phyloP scores from a whole-genome alignment of 139 green algal species.

The Pseudopediastrum boryanum region DNA sequence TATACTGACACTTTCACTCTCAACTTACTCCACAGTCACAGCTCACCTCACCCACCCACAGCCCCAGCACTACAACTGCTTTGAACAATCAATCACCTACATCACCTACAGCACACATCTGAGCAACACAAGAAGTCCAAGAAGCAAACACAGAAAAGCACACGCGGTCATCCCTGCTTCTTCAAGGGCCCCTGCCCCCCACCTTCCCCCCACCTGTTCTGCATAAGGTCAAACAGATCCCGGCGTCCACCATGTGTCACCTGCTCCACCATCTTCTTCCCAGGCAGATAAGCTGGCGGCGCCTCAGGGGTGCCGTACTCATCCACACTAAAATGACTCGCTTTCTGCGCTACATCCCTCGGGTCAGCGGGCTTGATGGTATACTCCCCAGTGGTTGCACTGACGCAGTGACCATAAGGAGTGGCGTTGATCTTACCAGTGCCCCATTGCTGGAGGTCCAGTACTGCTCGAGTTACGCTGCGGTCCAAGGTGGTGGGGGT shows the following conservation, averaged over 20 bases:
- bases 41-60: no score
- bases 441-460: slow-evolving; percentile 9
- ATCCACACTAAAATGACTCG: slow-evolving; percentile 12
- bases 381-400: neutral
- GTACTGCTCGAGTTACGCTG: no score
- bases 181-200: neutral
- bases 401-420: slow-evolving; percentile 33
- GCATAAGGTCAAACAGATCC: slow-evolving; percentile 21
- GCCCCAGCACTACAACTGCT: no score
- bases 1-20: no score
- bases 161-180: no score
- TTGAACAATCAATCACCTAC: no score
- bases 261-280: slow-evolving; percentile 7
- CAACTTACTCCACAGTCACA: no score
- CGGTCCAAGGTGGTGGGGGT: no score
- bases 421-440: slow-evolving; percentile 26
- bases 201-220: slow-evolving; percentile 1
- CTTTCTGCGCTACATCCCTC: neutral
- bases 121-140: no score
- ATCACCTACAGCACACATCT: no score
- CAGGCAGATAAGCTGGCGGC: slow-evolving; percentile 1
- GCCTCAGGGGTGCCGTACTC: slow-evolving; percentile 1
- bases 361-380: slow-evolving; percentile 1
- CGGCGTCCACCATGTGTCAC: neutral
- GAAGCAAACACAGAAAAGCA: no score